These are phyloP conservation scores for Cocos nucifera DNA, from an alignment of 176 grass and related monocot species.

Conservation along the genomic window DNA sequence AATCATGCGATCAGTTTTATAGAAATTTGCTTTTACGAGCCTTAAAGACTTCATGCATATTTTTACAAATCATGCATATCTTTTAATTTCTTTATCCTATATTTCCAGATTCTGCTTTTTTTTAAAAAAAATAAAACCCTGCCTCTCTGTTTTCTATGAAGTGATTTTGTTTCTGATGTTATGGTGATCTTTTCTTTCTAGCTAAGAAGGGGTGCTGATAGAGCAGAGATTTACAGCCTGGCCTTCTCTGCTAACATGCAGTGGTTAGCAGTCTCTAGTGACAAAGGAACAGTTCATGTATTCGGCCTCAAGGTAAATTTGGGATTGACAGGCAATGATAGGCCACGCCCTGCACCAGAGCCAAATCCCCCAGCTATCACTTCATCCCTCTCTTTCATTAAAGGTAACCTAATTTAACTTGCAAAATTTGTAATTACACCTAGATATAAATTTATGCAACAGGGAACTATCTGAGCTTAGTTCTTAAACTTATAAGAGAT, in stretches of 20 bases:
- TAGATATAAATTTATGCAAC: too few species aligned
- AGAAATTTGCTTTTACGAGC: too few species aligned
- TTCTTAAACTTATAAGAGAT: too few species aligned
- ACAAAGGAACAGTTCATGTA: constrained; percentile 79
- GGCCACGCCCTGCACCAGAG: constrained; percentile 29
- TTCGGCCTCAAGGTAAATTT: constrained; percentile 75
- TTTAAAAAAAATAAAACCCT: too few species aligned
- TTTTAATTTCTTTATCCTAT: too few species aligned
- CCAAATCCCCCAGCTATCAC: constrained; percentile 39
- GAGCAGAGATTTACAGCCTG: constrained; percentile 58
- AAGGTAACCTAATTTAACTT: constrained; percentile 27
- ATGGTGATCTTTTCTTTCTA: constrained; percentile 4
- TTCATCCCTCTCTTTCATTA: constrained; percentile 81
- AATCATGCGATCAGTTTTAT: too few species aligned
- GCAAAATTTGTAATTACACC: background rate
- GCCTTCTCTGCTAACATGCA: constrained; percentile 60
- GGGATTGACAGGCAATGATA: constrained; percentile 39
- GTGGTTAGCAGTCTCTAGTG: constrained; percentile 65
- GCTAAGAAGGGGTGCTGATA: constrained; percentile 60
- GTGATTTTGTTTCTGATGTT: background rate
- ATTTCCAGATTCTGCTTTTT: too few species aligned
- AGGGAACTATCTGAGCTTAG: too few species aligned
- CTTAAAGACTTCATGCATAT: too few species aligned
- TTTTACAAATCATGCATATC: too few species aligned
- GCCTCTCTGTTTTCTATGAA: too few species aligned